These are phyloP conservation scores for Arabidopsis hybrid DNA, from an alignment of 441 rosid species.

Conservation along the genomic window DNA sequence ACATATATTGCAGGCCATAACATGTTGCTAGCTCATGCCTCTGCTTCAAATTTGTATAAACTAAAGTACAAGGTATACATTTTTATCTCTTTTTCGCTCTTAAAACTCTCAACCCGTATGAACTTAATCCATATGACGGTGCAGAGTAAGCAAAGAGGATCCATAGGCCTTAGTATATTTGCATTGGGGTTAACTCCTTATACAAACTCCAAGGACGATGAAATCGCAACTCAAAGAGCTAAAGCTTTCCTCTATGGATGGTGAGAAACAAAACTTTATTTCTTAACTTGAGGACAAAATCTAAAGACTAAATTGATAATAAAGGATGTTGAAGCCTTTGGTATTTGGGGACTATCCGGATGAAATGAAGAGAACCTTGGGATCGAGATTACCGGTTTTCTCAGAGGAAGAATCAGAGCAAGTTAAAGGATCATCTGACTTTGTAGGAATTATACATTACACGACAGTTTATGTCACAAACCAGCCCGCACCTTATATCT, in stretches of 20 bases:
- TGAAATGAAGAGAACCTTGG: slow-evolving; percentile 60
- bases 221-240: slow-evolving; percentile 59
- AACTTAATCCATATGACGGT: neutral
- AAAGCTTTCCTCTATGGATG: slow-evolving; percentile 63
- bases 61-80: slow-evolving; percentile 57
- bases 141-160: slow-evolving; percentile 59
- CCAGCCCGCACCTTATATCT: slow-evolving; percentile 32
- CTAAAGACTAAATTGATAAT: neutral
- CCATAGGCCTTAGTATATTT: slow-evolving; percentile 48
- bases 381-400: slow-evolving; percentile 67
- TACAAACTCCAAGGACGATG: slow-evolving; percentile 61
- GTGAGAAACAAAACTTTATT: slow-evolving; percentile 46
- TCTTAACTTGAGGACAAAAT: neutral
- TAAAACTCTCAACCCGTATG: neutral
- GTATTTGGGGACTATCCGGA: slow-evolving; percentile 77
- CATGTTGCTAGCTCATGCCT: slow-evolving; percentile 73
- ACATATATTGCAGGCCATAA: slow-evolving; percentile 77
- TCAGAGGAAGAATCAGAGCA: slow-evolving; percentile 52
- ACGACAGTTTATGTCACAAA: slow-evolving; percentile 37
- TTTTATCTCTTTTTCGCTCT: neutral
- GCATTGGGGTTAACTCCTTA: slow-evolving; percentile 47
- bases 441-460: slow-evolving; percentile 67
- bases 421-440: slow-evolving; percentile 72
- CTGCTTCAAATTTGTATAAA: slow-evolving; percentile 62
- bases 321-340: slow-evolving; percentile 67